Evolutionary conservation across 176 grass and related monocot genomes (phyloP), one percentile per base, ranked within the genome.

Genomic region (Saccharum spontaneum): DNA sequence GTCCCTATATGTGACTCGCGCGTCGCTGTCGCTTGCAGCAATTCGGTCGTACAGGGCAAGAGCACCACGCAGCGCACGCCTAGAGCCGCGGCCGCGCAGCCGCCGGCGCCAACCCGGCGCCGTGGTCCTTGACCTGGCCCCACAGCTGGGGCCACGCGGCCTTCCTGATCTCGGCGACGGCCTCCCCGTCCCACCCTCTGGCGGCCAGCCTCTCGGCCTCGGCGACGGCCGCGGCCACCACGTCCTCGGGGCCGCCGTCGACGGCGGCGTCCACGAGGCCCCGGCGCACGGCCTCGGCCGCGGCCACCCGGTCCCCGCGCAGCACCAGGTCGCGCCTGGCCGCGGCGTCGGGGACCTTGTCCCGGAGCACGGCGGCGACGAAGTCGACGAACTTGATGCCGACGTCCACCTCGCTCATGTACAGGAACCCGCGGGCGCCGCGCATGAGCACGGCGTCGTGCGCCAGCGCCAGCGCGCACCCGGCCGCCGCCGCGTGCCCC

Each of bases 371-470:
- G 61, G 85, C 81, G 55, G 18, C 88, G 75, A 98, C 90, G 84
- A 71, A 95, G 38, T 82, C 81, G 10, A 84, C 45, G 75, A 98
- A 80, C 76, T 86, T 86, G 38, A 98, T 16, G 24, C 93, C 91
- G 17, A 82, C 73, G 83, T 98, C 85, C 22, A 95, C 87, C 80
- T 98, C 93, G 80, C 93, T 92, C 93, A 93, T 93, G 93, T 95
- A 98, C 55, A 98, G 82, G 92, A 95, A 79, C 7, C 95, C 93
- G 41, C 93, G 86, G 12, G 85, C 62, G 4, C 10, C 73, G 49
- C 95, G 91, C 95, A 98, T 98, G 18, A 95, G 76, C 36, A 69
- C 31, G 82, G 90, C 78, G 86, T 98, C 92, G 88, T 95, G 92
- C 5, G 43, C 76, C 45, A 93, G 73, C 3, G 71, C 91, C 20